Conservation (phyloP, 805 yeast genomes). For the Spathaspora passalidarum region DNA sequence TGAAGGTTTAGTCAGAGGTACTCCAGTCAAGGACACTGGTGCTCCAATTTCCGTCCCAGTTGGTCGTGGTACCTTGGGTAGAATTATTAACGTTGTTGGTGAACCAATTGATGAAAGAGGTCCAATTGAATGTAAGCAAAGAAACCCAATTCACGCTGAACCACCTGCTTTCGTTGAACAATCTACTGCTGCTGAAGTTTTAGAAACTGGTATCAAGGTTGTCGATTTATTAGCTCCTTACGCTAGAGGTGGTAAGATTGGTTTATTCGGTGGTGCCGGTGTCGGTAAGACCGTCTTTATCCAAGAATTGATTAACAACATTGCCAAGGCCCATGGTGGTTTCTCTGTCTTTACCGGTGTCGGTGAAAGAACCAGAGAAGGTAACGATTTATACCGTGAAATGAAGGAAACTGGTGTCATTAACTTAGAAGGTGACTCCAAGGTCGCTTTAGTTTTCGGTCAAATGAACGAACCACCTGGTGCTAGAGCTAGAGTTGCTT, state of each 20-base stretch:
- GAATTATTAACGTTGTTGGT: conserved; percentile 97
- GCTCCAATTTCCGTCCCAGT: conserved; percentile 98
- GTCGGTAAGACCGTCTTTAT: conserved; percentile 99
- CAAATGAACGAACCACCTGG: conserved; percentile 99
- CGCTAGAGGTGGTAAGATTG: conserved; percentile 99
- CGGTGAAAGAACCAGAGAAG: conserved; percentile 99
- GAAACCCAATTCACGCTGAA: conserved; percentile 98
- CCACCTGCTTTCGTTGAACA: conserved; percentile 96
- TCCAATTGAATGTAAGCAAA: conserved; percentile 88
- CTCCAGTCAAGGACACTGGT: conserved; percentile 89
- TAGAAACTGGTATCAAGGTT: conserved; percentile 99
- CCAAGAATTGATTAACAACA: conserved; percentile 99
- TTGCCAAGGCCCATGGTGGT: conserved; percentile 99
- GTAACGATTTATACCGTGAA: conserved; percentile 99
- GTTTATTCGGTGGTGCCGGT: conserved; percentile 99
- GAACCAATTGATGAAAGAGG: conserved; percentile 99
- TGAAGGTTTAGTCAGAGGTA: conserved; percentile 99
- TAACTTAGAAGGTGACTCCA: conserved; percentile 98
- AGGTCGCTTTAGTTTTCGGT: conserved; percentile 99
- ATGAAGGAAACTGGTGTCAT: conserved; percentile 99
- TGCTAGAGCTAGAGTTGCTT: conserved; percentile 99
- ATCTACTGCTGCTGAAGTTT: conserved; percentile 95
- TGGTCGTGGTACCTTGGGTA: conserved; percentile 98
- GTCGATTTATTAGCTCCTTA: conserved; percentile 98
- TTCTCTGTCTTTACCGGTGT: conserved; percentile 99